A percentile compares a stretch with the other conserved stretches of the same genome.
Conservation (phyloP, 305 asterid genomes). For the Fraxinus sp. region DNA sequence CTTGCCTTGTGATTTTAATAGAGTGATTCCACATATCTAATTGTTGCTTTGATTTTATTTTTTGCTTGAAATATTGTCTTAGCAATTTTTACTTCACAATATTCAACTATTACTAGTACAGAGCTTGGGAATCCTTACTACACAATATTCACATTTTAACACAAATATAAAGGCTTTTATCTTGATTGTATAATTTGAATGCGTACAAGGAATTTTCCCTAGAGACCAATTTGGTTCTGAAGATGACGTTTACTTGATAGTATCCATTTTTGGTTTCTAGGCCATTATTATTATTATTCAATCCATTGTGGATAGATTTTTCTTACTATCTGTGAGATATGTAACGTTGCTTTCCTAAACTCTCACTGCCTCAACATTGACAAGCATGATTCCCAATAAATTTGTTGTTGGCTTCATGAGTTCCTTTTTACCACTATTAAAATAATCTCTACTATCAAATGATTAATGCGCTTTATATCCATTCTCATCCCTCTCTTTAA, state of each 20-base stretch:
- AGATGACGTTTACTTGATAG: constrained; percentile 7
- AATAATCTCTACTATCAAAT: not conserved
- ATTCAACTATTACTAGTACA: not conserved
- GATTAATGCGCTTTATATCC: not conserved
- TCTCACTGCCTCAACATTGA: not conserved
- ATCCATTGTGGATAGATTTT: not conserved
- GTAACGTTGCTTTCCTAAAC: not conserved
- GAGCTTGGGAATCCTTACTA: constrained; percentile 11
- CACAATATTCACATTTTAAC: not conserved
- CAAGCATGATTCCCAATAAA: not conserved
- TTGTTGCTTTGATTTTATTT: constrained; percentile 7
- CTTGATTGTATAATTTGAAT: not conserved
- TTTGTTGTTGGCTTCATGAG: not conserved
- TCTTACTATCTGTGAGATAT: constrained; percentile 3
- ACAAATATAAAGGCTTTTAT: not conserved
- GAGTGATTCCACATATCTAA: not conserved
- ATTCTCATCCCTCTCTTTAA: not conserved
- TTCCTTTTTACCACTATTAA: not conserved
- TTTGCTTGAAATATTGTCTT: not conserved
- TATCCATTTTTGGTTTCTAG: not conserved
- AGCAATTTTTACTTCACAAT: not conserved
- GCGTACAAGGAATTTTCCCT: not conserved
- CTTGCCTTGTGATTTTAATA: not conserved
- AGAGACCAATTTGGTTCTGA: not conserved
- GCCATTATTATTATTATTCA: not conserved